Percentiles rank a stretch among this genome's conserved stretches.
These are phyloP conservation scores for Stephania japonica DNA, from an alignment of 164 flowering plant genomes.

Conservation along the genomic window DNA sequence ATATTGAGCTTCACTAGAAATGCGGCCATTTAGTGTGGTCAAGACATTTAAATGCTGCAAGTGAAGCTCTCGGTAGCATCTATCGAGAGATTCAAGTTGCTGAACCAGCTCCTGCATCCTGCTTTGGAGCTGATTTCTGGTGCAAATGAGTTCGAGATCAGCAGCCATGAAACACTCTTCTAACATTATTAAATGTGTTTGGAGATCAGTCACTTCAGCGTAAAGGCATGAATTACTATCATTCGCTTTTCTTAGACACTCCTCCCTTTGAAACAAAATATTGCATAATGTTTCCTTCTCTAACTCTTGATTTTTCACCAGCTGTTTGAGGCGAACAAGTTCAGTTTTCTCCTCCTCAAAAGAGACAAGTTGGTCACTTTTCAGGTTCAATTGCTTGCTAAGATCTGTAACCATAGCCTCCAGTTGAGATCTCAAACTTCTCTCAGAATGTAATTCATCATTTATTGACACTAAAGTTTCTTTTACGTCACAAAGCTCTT, in stretches of 20 bases:
- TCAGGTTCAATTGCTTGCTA: constrained; percentile 38
- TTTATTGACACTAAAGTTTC: constrained; percentile 32
- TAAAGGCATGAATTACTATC: constrained; percentile 30
- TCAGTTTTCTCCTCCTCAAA: constrained; percentile 41
- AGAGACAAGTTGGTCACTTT: constrained; percentile 31
- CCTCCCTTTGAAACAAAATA: constrained; percentile 26
- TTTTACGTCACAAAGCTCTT: constrained; percentile 39
- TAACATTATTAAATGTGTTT: constrained; percentile 37
- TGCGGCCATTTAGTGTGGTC: constrained; percentile 26
- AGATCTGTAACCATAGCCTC: constrained; percentile 44
- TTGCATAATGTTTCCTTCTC: constrained; percentile 39
- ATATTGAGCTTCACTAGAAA: constrained; percentile 36
- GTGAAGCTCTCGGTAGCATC: constrained; percentile 32
- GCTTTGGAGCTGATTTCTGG: constrained; percentile 36
- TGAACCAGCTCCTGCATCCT: constrained; percentile 34
- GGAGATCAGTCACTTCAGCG: constrained; percentile 28
- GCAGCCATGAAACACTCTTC: constrained; percentile 39
- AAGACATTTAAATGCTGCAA: constrained; percentile 38
- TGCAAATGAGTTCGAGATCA: constrained; percentile 45
- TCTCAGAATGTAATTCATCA: constrained; percentile 44
- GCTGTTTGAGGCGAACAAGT: constrained; percentile 35
- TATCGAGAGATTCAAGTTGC: constrained; percentile 30
- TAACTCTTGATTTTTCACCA: constrained; percentile 36
- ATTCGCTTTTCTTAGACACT: constrained; percentile 24
- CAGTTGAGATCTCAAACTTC: constrained; percentile 34